Conservation (phyloP, 78 protist genomes). For the Dictyostelium capitatum region DNA sequence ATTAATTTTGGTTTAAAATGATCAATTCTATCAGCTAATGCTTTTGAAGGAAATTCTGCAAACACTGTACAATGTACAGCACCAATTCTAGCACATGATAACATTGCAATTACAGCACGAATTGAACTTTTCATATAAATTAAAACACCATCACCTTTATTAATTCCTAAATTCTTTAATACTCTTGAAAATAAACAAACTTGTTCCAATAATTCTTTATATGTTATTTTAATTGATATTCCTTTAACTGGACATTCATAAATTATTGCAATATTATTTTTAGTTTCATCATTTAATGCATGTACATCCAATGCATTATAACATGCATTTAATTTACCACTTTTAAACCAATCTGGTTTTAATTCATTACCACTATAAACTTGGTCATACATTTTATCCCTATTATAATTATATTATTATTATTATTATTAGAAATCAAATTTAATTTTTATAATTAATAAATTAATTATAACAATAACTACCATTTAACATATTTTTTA, state of each 20-base stretch:
- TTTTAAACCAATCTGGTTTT: constrained; percentile 93
- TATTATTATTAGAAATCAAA: too few relatives aligned
- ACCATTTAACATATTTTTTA: too few relatives aligned
- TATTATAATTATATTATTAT: too few relatives aligned
- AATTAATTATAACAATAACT: too few relatives aligned
- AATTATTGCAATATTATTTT: neutral
- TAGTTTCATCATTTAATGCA: neutral
- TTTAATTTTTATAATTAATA: too few relatives aligned
- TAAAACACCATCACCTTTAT: constrained; percentile 90
- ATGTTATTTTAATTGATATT: neutral
- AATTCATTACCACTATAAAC: constrained; percentile 27
- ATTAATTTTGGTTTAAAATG: constrained; percentile 82
- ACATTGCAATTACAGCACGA: constrained; percentile 79
- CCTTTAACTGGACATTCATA: neutral
- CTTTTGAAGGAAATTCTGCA: neutral
- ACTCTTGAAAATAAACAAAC: constrained; percentile 83
- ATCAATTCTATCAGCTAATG: constrained; percentile 8
- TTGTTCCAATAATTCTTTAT: constrained; percentile 7
- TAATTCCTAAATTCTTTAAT: constrained; percentile 70
- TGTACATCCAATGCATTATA: constrained; percentile 85
- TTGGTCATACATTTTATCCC: constrained; percentile 57
- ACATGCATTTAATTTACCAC: constrained; percentile 85
- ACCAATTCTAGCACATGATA: constrained; percentile 96
- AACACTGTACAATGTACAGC: constrained; percentile 91
- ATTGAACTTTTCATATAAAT: constrained; percentile 92